Evolutionary conservation across 2,329 filamentous ascomycete genomes (phyloP).

Genomic region (Phialophora chinensis): DNA sequence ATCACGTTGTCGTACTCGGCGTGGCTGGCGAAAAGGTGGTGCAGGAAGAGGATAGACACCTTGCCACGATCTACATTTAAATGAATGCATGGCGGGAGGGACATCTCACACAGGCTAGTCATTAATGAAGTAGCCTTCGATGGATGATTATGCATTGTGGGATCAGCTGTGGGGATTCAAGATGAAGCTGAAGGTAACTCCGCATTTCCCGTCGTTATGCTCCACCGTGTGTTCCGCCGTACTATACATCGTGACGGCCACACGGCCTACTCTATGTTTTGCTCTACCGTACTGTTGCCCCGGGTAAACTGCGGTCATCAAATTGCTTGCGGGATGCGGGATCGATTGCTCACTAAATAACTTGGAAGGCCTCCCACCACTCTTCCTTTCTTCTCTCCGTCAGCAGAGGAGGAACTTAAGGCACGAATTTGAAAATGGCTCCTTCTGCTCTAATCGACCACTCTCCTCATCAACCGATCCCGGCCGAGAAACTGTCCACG

Average conservation of each 20-base stretch:
- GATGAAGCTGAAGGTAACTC: too few relatives aligned
- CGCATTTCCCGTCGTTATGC: too few relatives aligned
- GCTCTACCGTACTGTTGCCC: not conserved
- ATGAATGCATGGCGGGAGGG: not conserved
- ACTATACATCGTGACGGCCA: too few relatives aligned
- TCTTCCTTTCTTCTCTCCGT: not conserved
- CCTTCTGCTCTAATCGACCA: conserved; percentile 70
- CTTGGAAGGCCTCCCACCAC: not conserved
- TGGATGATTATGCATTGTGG: too few relatives aligned
- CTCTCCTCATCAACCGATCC: conserved; percentile 82
- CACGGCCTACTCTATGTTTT: too few relatives aligned
- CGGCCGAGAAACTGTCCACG: conserved; percentile 72
- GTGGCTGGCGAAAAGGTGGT: conserved; percentile 11
- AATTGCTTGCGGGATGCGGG: not conserved
- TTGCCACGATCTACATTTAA: conserved; percentile 8
- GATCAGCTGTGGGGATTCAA: too few relatives aligned
- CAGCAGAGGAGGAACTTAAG: not conserved
- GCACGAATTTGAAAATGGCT: conserved; percentile 46
- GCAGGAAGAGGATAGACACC: conserved; percentile 17
- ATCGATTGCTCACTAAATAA: not conserved
- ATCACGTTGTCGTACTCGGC: conserved; percentile 16
- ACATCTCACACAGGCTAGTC: not conserved
- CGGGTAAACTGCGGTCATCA: conserved; percentile 13
- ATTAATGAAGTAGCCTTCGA: too few relatives aligned
- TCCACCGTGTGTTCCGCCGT: too few relatives aligned